Evolutionary conservation across 2,329 filamentous ascomycete species (phyloP).

Genomic region (Scedosporium boydii): DNA sequence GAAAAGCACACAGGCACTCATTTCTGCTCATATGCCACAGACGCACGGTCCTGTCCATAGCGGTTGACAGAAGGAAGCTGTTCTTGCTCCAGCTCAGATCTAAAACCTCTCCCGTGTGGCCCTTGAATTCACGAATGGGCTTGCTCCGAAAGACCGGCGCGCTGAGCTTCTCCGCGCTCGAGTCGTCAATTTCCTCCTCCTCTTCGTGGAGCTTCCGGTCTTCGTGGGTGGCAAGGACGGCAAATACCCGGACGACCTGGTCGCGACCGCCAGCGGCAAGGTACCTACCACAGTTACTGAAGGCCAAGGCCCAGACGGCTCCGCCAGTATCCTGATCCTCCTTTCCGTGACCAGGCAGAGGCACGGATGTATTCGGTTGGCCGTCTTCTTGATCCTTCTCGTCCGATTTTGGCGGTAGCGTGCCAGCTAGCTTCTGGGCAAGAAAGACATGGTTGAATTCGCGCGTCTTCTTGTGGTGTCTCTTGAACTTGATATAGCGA

Average conservation of each 20-base stretch:
- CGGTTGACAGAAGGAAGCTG: constrained; percentile 89
- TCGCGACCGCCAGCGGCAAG: constrained; percentile 90
- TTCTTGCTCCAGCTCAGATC: constrained; percentile 99
- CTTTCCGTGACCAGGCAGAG: constrained; percentile 22
- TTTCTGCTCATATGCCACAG: constrained; percentile 81
- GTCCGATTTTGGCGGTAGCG: constrained; percentile 26
- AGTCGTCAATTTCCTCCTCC: constrained; percentile 44
- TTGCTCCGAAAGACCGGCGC: constrained; percentile 83
- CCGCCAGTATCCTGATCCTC: constrained; percentile 35
- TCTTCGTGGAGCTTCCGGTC: constrained; percentile 67
- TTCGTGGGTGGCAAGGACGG: constrained; percentile 72
- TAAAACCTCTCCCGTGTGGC: constrained; percentile 77
- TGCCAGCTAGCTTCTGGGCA: constrained; percentile 76
- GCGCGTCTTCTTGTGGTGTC: constrained; percentile 68
- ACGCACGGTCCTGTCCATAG: constrained; percentile 95
- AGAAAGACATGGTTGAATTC: constrained; percentile 86
- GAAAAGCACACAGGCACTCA: constrained; percentile 88
- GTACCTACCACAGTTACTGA: constrained; percentile 85
- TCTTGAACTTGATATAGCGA: constrained; percentile 77
- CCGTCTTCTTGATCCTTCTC: constrained; percentile 14
- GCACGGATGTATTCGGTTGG: constrained; percentile 20
- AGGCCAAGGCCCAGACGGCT: constrained; percentile 86
- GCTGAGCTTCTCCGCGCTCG: constrained; percentile 53
- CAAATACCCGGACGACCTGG: constrained; percentile 76
- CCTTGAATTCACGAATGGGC: constrained; percentile 69